Conservation (phyloP, 148 eudicot species). For the Beta vulgaris region DNA sequence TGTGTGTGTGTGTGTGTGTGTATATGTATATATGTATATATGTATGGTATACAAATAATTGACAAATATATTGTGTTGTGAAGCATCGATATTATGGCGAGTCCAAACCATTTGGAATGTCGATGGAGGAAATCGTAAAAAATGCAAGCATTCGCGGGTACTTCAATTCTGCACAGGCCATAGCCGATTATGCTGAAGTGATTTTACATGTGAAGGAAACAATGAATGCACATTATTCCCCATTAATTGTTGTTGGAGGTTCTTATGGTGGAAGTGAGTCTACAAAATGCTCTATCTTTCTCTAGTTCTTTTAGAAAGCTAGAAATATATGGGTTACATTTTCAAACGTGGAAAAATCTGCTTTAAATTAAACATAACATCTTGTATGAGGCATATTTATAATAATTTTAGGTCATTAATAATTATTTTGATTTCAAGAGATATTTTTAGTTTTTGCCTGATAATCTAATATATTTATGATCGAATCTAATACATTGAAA, state of each 20-base stretch:
- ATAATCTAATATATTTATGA: too few relatives aligned
- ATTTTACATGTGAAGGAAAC: conserved; percentile 21
- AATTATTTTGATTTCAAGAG: too few relatives aligned
- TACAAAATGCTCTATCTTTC: not conserved
- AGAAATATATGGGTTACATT: too few relatives aligned
- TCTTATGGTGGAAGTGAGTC: conserved; percentile 36
- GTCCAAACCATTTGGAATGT: conserved; percentile 30
- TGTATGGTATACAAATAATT: too few relatives aligned
- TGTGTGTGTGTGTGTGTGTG: too few relatives aligned
- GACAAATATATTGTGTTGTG: not conserved
- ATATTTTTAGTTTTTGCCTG: too few relatives aligned
- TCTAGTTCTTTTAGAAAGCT: not conserved
- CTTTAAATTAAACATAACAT: too few relatives aligned
- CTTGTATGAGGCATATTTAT: too few relatives aligned
- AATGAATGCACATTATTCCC: conserved; percentile 21
- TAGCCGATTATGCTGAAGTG: conserved; percentile 28
- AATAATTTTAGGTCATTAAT: too few relatives aligned
- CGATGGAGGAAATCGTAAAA: conserved; percentile 27
- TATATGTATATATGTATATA: too few relatives aligned
- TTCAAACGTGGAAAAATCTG: too few relatives aligned
- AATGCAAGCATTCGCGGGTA: conserved; percentile 31
- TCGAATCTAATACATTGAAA: too few relatives aligned
- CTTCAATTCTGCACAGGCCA: conserved; percentile 28
- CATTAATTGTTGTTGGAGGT: conserved; percentile 29
- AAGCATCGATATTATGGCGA: conserved; percentile 33